Base-by-base conservation (phyloP, 768 basidiomycete genomes). In the Daedalea quercina region DNA sequence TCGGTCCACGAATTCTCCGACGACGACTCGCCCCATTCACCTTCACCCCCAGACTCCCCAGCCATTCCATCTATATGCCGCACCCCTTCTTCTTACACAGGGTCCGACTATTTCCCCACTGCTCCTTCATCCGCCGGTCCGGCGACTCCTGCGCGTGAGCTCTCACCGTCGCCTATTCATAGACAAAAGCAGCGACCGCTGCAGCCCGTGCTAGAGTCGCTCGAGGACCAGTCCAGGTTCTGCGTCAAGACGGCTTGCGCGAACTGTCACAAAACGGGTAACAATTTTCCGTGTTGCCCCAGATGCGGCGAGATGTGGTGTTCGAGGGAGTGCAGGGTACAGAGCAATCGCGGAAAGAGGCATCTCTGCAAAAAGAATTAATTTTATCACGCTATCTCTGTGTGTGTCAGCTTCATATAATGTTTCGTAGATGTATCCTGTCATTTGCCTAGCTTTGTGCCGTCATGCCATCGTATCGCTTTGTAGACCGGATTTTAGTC, bases 281-380 rank as follows among this genome's bases (percentile, higher is more conserved):
- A 63, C 22, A 64, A 67, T 52, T 68, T 64, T 53, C 67, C 68
- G 15, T 62, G 60, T 49, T 69, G 68, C 53, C 67, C 67, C 12
- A 48, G 59, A 33, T 68, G 67, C 54, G 62, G 62, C 2, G 65
- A 64, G 51, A 65, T 67, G 59, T 69, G 68, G 68, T 69, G 68
- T 54, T 61, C 60, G 51, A 49, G 60, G 24, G 33, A 25, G 33
- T 61, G 60, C 42, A 51, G 60, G 9, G 47, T 61, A 40, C 47
- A 57, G 41, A 50, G 45, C 20, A 53, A 54, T 37, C 51, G 54
- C 26, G 55, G 57, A 15, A 61, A 61, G 43, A 50, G 50, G 46
- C 60, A 61, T 41, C 19, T 55, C 4, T 61, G 60, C 50, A 22
- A 7, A 17, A 23, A 45, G 20, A 45, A 15, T 15, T 45, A 45